Conservation (phyloP, 257 asterid genomes). For the Buddleja alternifolia region DNA sequence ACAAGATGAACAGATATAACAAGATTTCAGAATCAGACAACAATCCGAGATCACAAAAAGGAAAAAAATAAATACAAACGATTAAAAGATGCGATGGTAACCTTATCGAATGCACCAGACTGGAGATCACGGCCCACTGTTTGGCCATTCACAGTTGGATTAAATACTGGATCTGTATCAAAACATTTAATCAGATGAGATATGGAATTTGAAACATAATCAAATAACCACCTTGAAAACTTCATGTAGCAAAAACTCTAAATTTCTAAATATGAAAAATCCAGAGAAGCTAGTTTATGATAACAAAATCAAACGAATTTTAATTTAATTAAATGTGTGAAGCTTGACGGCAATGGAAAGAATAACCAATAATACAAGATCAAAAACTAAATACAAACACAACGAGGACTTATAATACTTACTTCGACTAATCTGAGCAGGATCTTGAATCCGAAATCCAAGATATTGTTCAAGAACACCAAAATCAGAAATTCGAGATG, state of each 20-base stretch:
- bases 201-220: slow-evolving; percentile 1
- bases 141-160: slow-evolving; percentile 51
- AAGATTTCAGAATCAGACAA: slow-evolving; percentile 16
- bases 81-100: slow-evolving; percentile 28
- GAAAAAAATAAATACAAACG: neutral
- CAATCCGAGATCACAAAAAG: neutral
- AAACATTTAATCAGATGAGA: slow-evolving; percentile 30
- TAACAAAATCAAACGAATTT: neutral
- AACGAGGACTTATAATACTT: slow-evolving; percentile 25
- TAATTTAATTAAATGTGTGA: neutral
- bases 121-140: slow-evolving; percentile 50
- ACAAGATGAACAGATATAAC: slow-evolving; percentile 27
- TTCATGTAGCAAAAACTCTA: too few relatives aligned
- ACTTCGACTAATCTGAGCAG: slow-evolving; percentile 60
- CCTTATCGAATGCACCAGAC: slow-evolving; percentile 58
- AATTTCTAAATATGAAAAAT: neutral
- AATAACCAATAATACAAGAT: neutral
- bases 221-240: too few relatives aligned
- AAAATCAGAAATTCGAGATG: slow-evolving; percentile 65
- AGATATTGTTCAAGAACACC: slow-evolving; percentile 93
- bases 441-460: slow-evolving; percentile 71
- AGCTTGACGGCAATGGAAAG: slow-evolving; percentile 16
- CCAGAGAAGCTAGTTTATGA: neutral
- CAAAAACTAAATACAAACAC: neutral
- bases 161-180: slow-evolving; percentile 50